Conservation (phyloP, 192 early-diverging fungal species). For the Thamnidium elegans region DNA sequence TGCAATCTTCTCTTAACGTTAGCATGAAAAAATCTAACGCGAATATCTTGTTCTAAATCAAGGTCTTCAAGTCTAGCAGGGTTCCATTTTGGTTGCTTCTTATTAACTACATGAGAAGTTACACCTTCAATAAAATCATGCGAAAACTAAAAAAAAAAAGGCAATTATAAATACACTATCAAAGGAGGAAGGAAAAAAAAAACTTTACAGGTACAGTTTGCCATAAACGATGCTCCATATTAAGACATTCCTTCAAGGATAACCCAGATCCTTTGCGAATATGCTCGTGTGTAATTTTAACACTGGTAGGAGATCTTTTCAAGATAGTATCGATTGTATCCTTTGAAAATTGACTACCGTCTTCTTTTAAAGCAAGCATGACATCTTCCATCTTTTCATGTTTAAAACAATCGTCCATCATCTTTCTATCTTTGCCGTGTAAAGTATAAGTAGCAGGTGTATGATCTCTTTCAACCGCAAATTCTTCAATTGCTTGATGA, state of each 20-base stretch:
- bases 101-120: conserved; percentile 70
- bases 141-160: conserved; percentile 30
- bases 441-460: conserved; percentile 38
- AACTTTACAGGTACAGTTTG: conserved; percentile 59
- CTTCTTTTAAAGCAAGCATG: conserved; percentile 72
- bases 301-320: conserved; percentile 75
- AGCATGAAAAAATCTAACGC: conserved; percentile 46
- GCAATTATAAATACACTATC: background rate
- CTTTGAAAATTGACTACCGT: conserved; percentile 66
- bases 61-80: conserved; percentile 57
- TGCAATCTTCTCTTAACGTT: conserved; percentile 26
- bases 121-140: conserved; percentile 93
- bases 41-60: conserved; percentile 37
- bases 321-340: conserved; percentile 63
- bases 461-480: conserved; percentile 60
- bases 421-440: conserved; percentile 46
- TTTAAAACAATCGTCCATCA: conserved; percentile 82
- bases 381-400: conserved; percentile 84
- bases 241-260: conserved; percentile 75
- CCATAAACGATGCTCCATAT: conserved; percentile 79
- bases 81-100: conserved; percentile 68
- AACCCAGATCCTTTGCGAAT: conserved; percentile 65
- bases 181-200: background rate
- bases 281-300: conserved; percentile 86
- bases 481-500: conserved; percentile 89